Evolutionary conservation across 108 stramenopile species (phyloP).

Genomic region (Nitzschia inconspicua): DNA sequence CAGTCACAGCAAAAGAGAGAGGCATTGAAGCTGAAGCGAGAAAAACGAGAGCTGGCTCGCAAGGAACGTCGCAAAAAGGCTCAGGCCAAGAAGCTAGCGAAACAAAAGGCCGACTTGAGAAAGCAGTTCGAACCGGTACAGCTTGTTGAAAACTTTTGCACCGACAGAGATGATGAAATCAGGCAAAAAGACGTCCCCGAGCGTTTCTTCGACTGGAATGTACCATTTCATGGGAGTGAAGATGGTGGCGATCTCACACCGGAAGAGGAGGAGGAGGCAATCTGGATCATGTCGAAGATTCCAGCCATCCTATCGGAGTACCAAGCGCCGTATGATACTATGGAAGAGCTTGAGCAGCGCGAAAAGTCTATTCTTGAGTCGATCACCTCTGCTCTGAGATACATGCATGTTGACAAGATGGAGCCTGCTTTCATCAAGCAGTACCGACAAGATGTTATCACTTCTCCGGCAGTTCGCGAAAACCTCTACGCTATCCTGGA

Average conservation of each 20-base stretch:
- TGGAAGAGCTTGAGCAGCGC: constrained; percentile 41
- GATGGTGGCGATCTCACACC: constrained; percentile 41
- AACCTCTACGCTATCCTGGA: constrained; percentile 79
- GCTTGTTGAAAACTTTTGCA: constrained; percentile 88
- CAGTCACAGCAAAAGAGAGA: constrained; percentile 62
- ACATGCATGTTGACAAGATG: constrained; percentile 72
- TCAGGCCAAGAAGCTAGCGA: constrained; percentile 44
- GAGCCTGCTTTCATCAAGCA: constrained; percentile 82
- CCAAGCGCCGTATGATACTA: constrained; percentile 34
- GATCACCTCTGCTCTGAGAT: constrained; percentile 65
- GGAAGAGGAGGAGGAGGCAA: constrained; percentile 73
- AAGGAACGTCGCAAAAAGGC: constrained; percentile 52
- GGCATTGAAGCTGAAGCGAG: constrained; percentile 69
- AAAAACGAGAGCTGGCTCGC: constrained; percentile 59
- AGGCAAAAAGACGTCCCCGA: constrained; percentile 71
- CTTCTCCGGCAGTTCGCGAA: constrained; percentile 65
- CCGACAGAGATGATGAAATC: constrained; percentile 86
- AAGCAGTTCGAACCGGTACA: constrained; percentile 86
- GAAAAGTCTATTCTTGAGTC: constrained; percentile 58
- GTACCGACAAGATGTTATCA: constrained; percentile 72
- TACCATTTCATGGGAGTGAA: constrained; percentile 36
- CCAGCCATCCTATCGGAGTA: constrained; percentile 67
- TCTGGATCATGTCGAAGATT: constrained; percentile 78
- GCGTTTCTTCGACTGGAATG: constrained; percentile 79
- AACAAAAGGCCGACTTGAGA: constrained; percentile 73